Evolutionary conservation across 148 eudicot genomes (phyloP), one percentile per base, ranked within the genome.

Genomic region (Nepenthes mirabilis): DNA sequence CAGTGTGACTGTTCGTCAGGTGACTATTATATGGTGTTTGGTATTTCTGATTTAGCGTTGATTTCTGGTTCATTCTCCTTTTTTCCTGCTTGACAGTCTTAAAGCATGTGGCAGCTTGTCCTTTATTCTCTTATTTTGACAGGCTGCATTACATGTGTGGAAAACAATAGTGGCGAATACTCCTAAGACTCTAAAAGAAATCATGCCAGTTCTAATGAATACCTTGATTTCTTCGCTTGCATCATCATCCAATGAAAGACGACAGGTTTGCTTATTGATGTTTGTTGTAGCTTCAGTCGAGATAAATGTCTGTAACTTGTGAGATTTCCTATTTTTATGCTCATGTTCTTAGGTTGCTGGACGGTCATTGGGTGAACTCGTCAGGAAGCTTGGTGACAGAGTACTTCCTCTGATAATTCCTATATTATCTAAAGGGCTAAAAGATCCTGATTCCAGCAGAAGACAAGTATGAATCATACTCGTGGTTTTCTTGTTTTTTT

Each of bases 131-230:
- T 63, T 54, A 33, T 50, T 47, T 55, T 65, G 36, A 33, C 76
- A 93, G 98, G 94, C 96, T 70, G 98, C 98, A 35, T 76, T 93
- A 69, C 98, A 93, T 74, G 98, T 93, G 60, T 93, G 98, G 98
- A 93, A 93, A 77, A 93, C 98, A 32, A 85, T 93, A 23, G 98
- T 93, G 52, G 98, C 70, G 71, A 93, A 93, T 77, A 93, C 98
- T 51, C 98, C 98, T 6, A 93, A 86, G 76, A 93, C 98, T 13
- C 79, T 93, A 52, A 93, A 83, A 81, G 98, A 93, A 76, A 93
- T 93, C 70, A 83, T 93, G 98, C 98, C 96, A 34, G 96, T 88
- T 65, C 74, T 93, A 59, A 93, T 93, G 98, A 79, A 83, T 72
- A 88, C 96, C 11, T 70, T 93, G 40, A 93, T 93, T 62, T 65